A percentile compares a stretch with the other conserved stretches of the same genome.
Evolutionary conservation across 2,329 filamentous ascomycete species (phyloP).

Genomic region (Alternaria incomplexa): DNA sequence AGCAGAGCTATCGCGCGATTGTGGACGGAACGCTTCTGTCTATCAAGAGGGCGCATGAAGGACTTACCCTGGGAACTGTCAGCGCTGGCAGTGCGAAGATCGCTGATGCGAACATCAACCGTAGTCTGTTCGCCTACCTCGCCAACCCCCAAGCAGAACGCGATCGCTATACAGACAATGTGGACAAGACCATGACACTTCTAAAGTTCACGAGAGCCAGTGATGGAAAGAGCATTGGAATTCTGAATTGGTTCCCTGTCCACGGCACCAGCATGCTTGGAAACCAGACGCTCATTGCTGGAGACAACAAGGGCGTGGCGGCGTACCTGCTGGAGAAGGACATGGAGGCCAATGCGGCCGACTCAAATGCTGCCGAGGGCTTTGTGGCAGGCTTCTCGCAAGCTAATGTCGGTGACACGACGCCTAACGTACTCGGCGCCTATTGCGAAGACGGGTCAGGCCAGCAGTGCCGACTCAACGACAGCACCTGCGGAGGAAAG

Average conservation of each 20-base stretch:
- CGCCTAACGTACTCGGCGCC: constrained; percentile 84
- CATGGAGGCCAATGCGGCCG: constrained; percentile 53
- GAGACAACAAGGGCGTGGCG: constrained; percentile 97
- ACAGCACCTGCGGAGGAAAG: constrained; percentile 81
- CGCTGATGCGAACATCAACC: constrained; percentile 81
- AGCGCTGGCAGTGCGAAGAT: constrained; percentile 74
- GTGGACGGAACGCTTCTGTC: constrained; percentile 85
- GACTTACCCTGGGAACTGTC: constrained; percentile 71
- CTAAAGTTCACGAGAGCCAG: constrained; percentile 77
- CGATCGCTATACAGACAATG: constrained; percentile 67
- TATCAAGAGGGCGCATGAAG: constrained; percentile 79
- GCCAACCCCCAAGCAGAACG: constrained; percentile 82
- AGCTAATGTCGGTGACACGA: constrained; percentile 88
- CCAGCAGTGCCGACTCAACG: constrained; percentile 73
- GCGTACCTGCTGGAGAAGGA: constrained; percentile 82
- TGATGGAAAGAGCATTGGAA: constrained; percentile 77
- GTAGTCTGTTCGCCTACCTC: constrained; percentile 86
- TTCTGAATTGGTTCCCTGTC: constrained; percentile 89
- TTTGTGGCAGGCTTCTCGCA: constrained; percentile 95
- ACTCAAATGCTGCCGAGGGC: constrained; percentile 60
- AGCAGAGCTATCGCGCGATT: constrained; percentile 86
- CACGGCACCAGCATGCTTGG: constrained; percentile 90
- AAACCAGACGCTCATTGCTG: constrained; percentile 89
- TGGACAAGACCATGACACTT: constrained; percentile 80
- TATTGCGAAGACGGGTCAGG: constrained; percentile 84